Evolutionary conservation across 352 stramenopile genomes (phyloP), one percentile per base, ranked within the genome.

Genomic region (Globisporangium megalacanthum): DNA sequence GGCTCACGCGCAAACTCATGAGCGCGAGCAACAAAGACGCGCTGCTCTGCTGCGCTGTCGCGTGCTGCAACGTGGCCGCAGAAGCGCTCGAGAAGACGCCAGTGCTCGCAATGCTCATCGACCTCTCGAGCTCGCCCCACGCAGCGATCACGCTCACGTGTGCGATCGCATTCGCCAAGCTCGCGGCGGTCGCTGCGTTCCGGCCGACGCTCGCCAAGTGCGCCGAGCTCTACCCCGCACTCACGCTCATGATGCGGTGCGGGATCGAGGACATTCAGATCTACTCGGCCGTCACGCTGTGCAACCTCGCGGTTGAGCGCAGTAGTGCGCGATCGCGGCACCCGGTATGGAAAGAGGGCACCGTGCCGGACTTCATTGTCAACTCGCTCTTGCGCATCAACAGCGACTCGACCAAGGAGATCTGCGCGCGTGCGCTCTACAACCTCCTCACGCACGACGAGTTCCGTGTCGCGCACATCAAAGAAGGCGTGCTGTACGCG

Each of bases 321-420:
- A 74, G 68, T 31, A 74, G 68, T 0, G 66, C 85, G 42, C 75
- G 83, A 1, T 75, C 73, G 29, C 75, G 75, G 6, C 73, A 89
- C 61, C 25, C 25, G 25, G 83, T 96, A 31, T 94, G 83, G 83
- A 89, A 88, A 51, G 83, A 94, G 75, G 83, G 83, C 37, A 94
- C 83, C 0, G 82, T 94, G 29, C 79, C 80, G 9, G 86, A 96
- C 66, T 95, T 96, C 44, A 93, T 96, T 50, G 87, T 95, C 52
- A 96, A 95, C 60, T 88, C 85, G 14, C 66, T 96, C 33, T 62
- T 96, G 39, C 83, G 87, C 11, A 94, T 94, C 67, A 96, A 96
- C 68, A 93, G 79, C 56, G 82, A 91, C 51, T 88, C 82, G 11
- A 95, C 86, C 31, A 96, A 96, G 56, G 87, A 93, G 54, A 91